Percentiles rank a stretch among this genome's conserved stretches.
Conservation (phyloP, 495 filamentous ascomycete species). For the Pseudoneurospora amorphoporcata region DNA sequence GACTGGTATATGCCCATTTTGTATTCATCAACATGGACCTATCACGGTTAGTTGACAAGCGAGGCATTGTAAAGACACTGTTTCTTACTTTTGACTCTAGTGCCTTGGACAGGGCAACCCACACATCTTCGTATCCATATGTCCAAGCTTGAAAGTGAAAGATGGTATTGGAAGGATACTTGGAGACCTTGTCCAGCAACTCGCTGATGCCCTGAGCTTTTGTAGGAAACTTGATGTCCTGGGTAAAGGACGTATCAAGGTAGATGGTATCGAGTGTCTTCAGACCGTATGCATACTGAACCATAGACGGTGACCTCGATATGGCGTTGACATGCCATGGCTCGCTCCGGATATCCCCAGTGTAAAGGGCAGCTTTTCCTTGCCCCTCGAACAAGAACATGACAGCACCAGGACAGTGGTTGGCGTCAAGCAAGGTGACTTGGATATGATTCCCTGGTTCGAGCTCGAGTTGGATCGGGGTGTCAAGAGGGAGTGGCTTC, state of each 20-base stretch:
- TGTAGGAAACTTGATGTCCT: conserved; percentile 33
- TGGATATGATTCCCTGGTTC: conserved; percentile 54
- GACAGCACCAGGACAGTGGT: conserved; percentile 84
- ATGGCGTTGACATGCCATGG: conserved; percentile 47
- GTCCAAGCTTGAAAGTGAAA: conserved; percentile 92
- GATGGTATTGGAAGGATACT: conserved; percentile 62
- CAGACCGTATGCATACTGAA: conserved; percentile 61
- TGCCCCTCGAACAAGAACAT: conserved; percentile 84
- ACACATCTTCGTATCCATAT: conserved; percentile 87
- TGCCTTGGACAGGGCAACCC: conserved; percentile 66
- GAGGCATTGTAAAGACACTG: not conserved
- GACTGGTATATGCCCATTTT: conserved; percentile 65
- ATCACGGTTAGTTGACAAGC: conserved; percentile 5
- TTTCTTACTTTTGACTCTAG: conserved; percentile 50
- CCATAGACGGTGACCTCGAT: conserved; percentile 56
- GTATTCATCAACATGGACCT: conserved; percentile 80
- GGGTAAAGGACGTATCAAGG: conserved; percentile 73
- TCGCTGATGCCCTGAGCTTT: conserved; percentile 68
- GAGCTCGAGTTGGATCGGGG: conserved; percentile 69
- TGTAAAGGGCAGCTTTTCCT: conserved; percentile 73
- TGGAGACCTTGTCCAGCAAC: conserved; percentile 54
- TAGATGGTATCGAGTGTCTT: conserved; percentile 71
- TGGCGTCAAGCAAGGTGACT: conserved; percentile 83
- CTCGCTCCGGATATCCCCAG: conserved; percentile 80
- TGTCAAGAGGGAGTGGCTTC: conserved; percentile 78